A percentile compares a stretch with the other conserved stretches of the same genome.
phyloP scores from a whole-genome alignment of 2,329 filamentous ascomycete genomes.

The Proliferodiscus dingleyae region DNA sequence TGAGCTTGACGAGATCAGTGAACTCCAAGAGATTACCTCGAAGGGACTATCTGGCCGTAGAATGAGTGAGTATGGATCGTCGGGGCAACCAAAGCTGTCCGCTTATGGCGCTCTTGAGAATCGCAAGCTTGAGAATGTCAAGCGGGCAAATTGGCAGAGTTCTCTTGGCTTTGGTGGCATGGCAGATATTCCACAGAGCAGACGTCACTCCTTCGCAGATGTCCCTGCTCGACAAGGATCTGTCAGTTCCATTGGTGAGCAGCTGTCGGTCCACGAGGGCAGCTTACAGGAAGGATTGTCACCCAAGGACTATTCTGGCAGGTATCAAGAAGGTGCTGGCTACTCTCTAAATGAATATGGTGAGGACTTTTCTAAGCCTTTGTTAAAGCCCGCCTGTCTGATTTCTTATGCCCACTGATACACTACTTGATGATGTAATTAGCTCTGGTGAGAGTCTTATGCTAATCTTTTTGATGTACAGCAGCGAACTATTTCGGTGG shows the following conservation, averaged over 20 bases:
- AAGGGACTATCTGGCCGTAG: conserved; percentile 30
- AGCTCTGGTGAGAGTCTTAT: conserved; percentile 10
- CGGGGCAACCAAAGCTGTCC: conserved; percentile 28
- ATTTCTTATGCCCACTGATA: conserved; percentile 13
- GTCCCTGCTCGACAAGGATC: conserved; percentile 60
- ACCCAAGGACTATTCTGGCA: conserved; percentile 25
- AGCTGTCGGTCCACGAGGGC: conserved; percentile 35
- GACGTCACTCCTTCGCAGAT: conserved; percentile 75
- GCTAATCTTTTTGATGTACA: conserved; percentile 21
- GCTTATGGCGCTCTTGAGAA: conserved; percentile 47
- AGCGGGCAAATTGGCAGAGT: conserved; percentile 67
- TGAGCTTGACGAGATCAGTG: conserved; percentile 60
- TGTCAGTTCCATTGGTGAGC: conserved; percentile 56
- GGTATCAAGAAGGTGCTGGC: conserved; percentile 28
- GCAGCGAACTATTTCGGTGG: conserved; percentile 32
- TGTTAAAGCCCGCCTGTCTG: too few relatives aligned
- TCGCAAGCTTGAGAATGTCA: conserved; percentile 59
- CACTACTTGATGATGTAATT: conserved; percentile 11
- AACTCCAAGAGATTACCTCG: conserved; percentile 35
- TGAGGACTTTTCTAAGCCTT: conserved; percentile 22
- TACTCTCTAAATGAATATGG: conserved; percentile 32
- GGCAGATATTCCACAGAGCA: conserved; percentile 64
- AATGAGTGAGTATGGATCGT: conserved; percentile 33
- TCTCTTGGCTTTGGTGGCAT: conserved; percentile 60
- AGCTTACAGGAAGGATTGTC: conserved; percentile 26